These are phyloP conservation scores for Pseudonitzschia multistriata DNA, from an alignment of 108 stramenopile genomes.

Conservation along the genomic window DNA sequence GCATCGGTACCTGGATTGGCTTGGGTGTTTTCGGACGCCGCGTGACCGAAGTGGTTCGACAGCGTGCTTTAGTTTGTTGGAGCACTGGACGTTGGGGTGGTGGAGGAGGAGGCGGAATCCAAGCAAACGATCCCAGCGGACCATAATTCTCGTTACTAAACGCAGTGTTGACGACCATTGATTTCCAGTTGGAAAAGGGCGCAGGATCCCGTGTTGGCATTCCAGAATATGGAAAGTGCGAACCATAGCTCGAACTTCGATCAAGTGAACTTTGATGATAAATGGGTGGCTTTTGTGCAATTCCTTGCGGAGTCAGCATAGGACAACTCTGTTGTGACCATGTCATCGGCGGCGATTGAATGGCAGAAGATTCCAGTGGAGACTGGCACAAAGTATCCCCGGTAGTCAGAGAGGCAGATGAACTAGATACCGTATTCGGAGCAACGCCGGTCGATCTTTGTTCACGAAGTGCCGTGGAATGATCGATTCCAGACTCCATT, in stretches of 20 bases:
- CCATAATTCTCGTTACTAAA: background rate
- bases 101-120: conserved; percentile 10
- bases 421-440: no score
- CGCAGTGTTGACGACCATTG: background rate
- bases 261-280: background rate
- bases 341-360: background rate
- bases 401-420: no score
- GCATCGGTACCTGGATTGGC: background rate
- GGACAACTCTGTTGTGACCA: background rate
- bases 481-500: no score
- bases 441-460: no score
- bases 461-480: no score
- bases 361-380: background rate
- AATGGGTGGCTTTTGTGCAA: background rate
- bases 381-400: no score
- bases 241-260: background rate
- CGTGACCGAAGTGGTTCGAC: background rate
- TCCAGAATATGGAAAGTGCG: background rate
- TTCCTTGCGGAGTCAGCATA: background rate
- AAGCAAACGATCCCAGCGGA: background rate
- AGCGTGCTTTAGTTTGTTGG: conserved; percentile 4
- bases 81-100: conserved; percentile 22
- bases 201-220: background rate
- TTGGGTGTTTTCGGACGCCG: conserved; percentile 14
- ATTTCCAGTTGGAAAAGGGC: background rate